Evolutionary conservation across 176 grass and related monocot species (phyloP).

Genomic region (Carex myosuroides): DNA sequence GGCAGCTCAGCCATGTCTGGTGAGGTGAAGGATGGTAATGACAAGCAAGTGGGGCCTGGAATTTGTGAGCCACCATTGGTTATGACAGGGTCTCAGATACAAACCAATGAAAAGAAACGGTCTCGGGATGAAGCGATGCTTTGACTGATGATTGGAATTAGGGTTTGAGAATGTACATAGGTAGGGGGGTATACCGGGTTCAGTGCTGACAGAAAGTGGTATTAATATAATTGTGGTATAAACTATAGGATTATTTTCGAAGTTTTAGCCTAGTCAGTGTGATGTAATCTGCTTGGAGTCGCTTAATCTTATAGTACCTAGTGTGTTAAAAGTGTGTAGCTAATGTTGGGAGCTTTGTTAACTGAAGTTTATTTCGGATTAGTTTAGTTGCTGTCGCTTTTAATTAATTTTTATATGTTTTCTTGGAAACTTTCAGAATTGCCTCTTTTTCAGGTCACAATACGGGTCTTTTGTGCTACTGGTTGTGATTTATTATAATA

Average conservation of each 20-base stretch:
- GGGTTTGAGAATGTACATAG: constrained; percentile 20
- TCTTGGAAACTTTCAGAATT: background rate
- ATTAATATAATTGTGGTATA: constrained; percentile 21
- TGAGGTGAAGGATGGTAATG: constrained; percentile 8
- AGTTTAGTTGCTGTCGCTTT: background rate
- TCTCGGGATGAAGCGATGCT: constrained; percentile 13
- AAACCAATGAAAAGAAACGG: constrained; percentile 20
- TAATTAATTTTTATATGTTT: constrained; percentile 2
- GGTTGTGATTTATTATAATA: background rate
- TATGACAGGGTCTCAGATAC: background rate
- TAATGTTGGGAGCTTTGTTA: constrained; percentile 13
- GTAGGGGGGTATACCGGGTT: constrained; percentile 6
- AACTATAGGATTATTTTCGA: background rate
- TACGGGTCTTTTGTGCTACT: background rate
- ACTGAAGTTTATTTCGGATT: background rate
- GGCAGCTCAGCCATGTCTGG: constrained; percentile 37
- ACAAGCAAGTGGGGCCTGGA: background rate
- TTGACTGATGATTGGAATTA: constrained; percentile 1
- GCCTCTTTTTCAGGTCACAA: background rate
- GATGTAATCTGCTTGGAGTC: constrained; percentile 8
- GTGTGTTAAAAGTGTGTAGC: constrained; percentile 12
- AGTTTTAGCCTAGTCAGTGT: background rate
- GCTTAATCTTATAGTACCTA: background rate
- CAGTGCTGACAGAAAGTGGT: constrained; percentile 20
- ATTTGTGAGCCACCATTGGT: background rate